Base-by-base conservation (phyloP, 495 filamentous ascomycete genomes). In the Penicillium crystallinum region DNA sequence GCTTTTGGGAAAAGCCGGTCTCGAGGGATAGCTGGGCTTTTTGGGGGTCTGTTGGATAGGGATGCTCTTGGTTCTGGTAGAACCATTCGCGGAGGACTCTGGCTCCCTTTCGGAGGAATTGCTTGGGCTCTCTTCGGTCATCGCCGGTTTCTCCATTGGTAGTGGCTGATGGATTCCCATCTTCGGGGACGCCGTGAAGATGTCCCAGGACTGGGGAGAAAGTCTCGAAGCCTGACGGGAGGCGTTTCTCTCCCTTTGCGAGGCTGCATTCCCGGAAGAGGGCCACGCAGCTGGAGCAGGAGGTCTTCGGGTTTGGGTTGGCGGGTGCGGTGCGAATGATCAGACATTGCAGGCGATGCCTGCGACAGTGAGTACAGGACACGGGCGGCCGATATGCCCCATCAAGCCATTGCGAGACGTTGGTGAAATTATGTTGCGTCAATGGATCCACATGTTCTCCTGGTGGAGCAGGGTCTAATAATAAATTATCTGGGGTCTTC, bases 201-300 rank as follows among this genome's bases (percentile, higher is more conserved):
- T 66, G 67, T 50, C 69, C 64, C 55, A 71, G 36, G 52, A 77
- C 76, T 0, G 75, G 76, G 12, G 66, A 56, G 6, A 68, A 47
- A 2, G 74, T 77, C 52, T 79, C 75, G 48, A 77, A 79, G 6
- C 68, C 61, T 11, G 68, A 71, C 2, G 72, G 61, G 8, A 64
- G 65, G 34, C 75, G 66, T 46, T 78, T 78, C 46, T 70, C 66
- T 49, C 71, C 70, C 40, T 62, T 66, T 18, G 75, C 70, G 61
- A 90, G 81, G 69, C 85, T 89, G 70, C 88, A 92, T 41, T 77
- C 76, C 30, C 84, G 75, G 47, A 84, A 87, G 4, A 93, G 68
- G n/a, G 86, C 85, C 25, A 85, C 82, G 62, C 89, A 93, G 53
- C 84, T 84, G 0, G 86, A 89, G 59, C 89, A 93, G 12, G 80